Percentiles rank a stretch among this genome's conserved stretches.
phyloP scores from a whole-genome alignment of 305 asterid species.

The Solanum aculeatissimum region DNA sequence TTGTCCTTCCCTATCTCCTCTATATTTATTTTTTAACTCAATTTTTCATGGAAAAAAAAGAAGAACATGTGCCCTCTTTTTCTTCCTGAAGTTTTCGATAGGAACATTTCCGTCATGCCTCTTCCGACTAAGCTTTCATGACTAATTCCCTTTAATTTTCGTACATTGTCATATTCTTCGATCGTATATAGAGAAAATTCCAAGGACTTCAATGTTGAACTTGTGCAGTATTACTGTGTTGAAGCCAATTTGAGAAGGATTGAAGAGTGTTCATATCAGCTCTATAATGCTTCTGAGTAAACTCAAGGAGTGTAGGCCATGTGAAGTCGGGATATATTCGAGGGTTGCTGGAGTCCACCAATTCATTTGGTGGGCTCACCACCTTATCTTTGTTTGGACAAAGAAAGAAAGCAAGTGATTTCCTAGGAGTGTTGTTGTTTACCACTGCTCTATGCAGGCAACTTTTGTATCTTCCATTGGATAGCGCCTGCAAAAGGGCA shows the following conservation, averaged over 20 bases:
- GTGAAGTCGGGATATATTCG: constrained; percentile 66
- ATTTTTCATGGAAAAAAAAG: background rate
- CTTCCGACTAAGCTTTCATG: background rate
- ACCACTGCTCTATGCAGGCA: constrained; percentile 87
- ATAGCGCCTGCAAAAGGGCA: constrained; percentile 45
- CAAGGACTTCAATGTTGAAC: background rate
- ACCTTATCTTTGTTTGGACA: constrained; percentile 72
- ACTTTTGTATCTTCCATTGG: constrained; percentile 76
- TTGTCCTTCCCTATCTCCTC: background rate
- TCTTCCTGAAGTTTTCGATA: background rate
- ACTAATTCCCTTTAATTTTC: background rate
- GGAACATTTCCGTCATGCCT: background rate
- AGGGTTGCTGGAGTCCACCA: constrained; percentile 62
- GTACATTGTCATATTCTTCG: background rate
- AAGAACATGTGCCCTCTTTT: background rate
- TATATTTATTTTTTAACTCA: background rate
- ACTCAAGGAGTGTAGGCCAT: constrained; percentile 58
- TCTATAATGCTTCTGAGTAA: constrained; percentile 73
- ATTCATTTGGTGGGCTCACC: constrained; percentile 65
- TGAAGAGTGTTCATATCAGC: constrained; percentile 74
- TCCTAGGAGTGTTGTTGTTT: constrained; percentile 58
- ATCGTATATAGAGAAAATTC: background rate
- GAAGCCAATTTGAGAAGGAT: constrained; percentile 54
- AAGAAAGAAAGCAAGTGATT: constrained; percentile 74
- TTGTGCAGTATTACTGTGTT: background rate